phyloP scores from a whole-genome alignment of 345 rosid genomes.

The Corchorus capsularis region DNA sequence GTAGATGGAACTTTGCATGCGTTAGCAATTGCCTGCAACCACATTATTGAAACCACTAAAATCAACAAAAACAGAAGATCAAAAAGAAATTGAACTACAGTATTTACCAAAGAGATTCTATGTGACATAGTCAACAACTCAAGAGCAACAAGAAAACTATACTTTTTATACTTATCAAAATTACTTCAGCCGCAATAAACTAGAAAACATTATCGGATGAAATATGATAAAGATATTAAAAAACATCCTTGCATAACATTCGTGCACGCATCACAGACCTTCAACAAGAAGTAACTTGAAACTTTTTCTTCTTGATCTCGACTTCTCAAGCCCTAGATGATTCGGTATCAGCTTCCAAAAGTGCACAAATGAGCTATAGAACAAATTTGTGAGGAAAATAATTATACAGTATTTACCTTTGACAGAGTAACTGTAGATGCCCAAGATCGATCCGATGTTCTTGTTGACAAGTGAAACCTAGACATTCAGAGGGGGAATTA shows the following conservation, averaged over 20 bases:
- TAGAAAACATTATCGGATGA: not conserved
- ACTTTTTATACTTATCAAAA: not conserved
- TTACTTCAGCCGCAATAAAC: not conserved
- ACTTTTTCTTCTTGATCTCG: constrained; percentile 82
- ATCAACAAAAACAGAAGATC: not conserved
- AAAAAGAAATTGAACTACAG: constrained; percentile 12
- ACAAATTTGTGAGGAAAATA: constrained; percentile 10
- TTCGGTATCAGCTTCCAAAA: constrained; percentile 2
- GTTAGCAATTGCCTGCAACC: constrained; percentile 74
- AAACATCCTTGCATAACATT: not conserved
- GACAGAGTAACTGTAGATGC: constrained; percentile 67
- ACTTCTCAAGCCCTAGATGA: constrained; percentile 58
- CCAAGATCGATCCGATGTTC: constrained; percentile 64
- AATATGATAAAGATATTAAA: constrained; percentile 2
- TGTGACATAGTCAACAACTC: not conserved
- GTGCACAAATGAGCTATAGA: not conserved
- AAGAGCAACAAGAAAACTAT: not conserved
- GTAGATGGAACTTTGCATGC: constrained; percentile 67
- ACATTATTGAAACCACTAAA: constrained; percentile 19
- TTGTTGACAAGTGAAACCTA: constrained; percentile 75
- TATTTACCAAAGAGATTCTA: constrained; percentile 6
- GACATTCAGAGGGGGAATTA: not conserved
- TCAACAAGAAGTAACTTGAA: constrained; percentile 66
- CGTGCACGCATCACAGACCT: constrained; percentile 45
- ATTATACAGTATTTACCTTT: constrained; percentile 45